These are phyloP conservation scores for Apiotrichum brassicae DNA, from an alignment of 1,284 basidiomycete genomes.

Conservation along the genomic window DNA sequence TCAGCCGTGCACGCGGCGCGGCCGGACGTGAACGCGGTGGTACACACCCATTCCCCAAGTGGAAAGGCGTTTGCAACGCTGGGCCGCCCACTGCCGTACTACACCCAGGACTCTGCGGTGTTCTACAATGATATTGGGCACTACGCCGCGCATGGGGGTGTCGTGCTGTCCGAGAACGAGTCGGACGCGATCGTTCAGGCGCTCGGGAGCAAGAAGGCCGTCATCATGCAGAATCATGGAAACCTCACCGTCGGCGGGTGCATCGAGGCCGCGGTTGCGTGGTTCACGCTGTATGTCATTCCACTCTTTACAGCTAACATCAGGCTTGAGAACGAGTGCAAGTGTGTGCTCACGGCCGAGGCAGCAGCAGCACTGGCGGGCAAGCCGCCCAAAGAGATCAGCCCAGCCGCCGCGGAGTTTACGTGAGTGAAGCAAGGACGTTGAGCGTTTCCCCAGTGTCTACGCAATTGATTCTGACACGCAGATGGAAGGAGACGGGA, in stretches of 20 bases:
- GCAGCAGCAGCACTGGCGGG: constrained; percentile 24
- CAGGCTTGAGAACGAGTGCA: constrained; percentile 31
- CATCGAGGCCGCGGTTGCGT: constrained; percentile 24
- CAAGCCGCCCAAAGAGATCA: constrained; percentile 15
- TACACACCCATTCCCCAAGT: constrained; percentile 60
- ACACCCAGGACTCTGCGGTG: constrained; percentile 28
- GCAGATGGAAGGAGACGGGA: constrained; percentile 24
- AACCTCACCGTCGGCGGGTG: constrained; percentile 50
- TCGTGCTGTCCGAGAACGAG: constrained; percentile 58
- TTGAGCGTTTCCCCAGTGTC: too few species aligned
- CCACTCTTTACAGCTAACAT: not conserved
- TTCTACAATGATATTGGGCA: constrained; percentile 25
- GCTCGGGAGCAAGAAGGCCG: constrained; percentile 49
- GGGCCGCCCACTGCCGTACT: constrained; percentile 54
- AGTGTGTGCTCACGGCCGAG: constrained; percentile 22
- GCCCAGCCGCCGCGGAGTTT: constrained; percentile 22
- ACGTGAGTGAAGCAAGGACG: constrained; percentile 11
- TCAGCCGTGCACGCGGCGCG: constrained; percentile 57
- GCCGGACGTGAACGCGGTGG: constrained; percentile 58
- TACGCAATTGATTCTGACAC: not conserved
- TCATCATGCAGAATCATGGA: constrained; percentile 56
- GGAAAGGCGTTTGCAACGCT: constrained; percentile 58
- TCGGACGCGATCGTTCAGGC: constrained; percentile 54
- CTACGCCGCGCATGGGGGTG: constrained; percentile 53
- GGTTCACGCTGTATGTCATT: constrained; percentile 28